Conservation (phyloP, 352 stramenopile genomes). For the Pythium pyrilobum region DNA sequence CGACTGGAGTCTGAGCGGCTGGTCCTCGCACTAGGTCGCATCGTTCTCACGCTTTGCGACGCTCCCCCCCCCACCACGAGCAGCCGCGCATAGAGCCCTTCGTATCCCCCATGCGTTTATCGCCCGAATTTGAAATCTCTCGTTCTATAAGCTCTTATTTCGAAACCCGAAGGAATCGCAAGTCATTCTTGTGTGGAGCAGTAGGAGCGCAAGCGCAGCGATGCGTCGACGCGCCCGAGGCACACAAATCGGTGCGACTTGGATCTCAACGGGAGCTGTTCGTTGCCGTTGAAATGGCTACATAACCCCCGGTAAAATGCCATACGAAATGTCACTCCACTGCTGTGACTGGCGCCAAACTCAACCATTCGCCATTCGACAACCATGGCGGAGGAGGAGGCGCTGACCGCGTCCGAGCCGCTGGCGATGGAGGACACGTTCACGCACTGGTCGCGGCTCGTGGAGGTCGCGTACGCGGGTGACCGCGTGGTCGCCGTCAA, state of each 20-base stretch:
- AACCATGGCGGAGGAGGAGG: slow-evolving; percentile 54
- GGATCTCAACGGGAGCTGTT: too few species aligned
- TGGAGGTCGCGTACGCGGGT: slow-evolving; percentile 45
- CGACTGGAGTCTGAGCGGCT: too few species aligned
- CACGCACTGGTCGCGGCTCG: slow-evolving; percentile 74
- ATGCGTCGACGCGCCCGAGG: too few species aligned
- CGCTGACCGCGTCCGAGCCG: slow-evolving; percentile 44
- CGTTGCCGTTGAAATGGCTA: too few species aligned
- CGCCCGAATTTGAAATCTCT: not conserved
- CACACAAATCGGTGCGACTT: too few species aligned
- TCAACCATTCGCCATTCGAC: not conserved
- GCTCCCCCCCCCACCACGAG: too few species aligned
- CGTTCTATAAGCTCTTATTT: not conserved
- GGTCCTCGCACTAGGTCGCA: too few species aligned
- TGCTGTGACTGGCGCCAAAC: slow-evolving; percentile 1
- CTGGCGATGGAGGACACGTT: slow-evolving; percentile 70
- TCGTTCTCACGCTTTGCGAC: not conserved
- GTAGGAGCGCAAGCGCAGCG: too few species aligned
- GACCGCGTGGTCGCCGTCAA: slow-evolving; percentile 46
- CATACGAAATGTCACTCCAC: slow-evolving; percentile 3
- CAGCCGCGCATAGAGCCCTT: not conserved
- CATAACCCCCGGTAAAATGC: too few species aligned
- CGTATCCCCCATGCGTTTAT: not conserved
- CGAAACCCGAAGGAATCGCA: too few species aligned
- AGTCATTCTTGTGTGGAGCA: too few species aligned